These are phyloP conservation scores for Mortierella alpina DNA, from an alignment of 192 early-diverging fungal genomes.

Conservation along the genomic window DNA sequence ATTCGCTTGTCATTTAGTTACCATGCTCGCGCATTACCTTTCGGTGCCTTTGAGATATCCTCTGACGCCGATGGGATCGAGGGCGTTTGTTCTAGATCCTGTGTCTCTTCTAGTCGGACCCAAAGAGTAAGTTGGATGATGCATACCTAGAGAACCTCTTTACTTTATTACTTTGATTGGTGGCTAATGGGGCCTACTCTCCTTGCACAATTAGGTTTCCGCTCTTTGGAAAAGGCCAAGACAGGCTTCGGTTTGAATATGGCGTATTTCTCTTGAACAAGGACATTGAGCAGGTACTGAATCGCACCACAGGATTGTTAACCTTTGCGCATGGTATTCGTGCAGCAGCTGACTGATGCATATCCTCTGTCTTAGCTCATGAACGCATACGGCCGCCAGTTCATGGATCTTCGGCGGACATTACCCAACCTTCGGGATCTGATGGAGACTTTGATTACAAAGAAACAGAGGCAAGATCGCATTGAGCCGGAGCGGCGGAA, in stretches of 20 bases:
- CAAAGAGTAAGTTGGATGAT: constrained; percentile 33
- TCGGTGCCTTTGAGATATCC: constrained; percentile 78
- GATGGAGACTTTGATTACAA: constrained; percentile 63
- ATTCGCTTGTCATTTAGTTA: constrained; percentile 73
- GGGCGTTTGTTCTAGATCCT: constrained; percentile 70
- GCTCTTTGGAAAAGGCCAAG: constrained; percentile 73
- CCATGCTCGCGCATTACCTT: constrained; percentile 78
- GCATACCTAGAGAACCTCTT: not conserved
- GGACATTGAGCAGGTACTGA: constrained; percentile 78
- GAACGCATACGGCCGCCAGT: constrained; percentile 71
- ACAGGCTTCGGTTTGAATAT: constrained; percentile 80
- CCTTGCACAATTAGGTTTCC: constrained; percentile 70
- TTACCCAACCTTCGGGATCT: constrained; percentile 76
- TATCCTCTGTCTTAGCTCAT: constrained; percentile 63
- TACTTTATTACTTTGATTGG: not conserved
- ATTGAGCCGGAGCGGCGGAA: constrained; percentile 35
- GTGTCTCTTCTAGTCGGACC: constrained; percentile 45
- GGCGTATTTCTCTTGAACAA: constrained; percentile 88
- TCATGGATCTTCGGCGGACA: constrained; percentile 76
- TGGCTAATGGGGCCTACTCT: not conserved
- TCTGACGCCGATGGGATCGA: constrained; percentile 78
- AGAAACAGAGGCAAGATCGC: constrained; percentile 38
- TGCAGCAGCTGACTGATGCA: not conserved
- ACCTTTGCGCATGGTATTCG: not conserved
- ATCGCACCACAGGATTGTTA: not conserved